phyloP scores from a whole-genome alignment of 805 yeast genomes.

The Ogataea polymorpha region DNA sequence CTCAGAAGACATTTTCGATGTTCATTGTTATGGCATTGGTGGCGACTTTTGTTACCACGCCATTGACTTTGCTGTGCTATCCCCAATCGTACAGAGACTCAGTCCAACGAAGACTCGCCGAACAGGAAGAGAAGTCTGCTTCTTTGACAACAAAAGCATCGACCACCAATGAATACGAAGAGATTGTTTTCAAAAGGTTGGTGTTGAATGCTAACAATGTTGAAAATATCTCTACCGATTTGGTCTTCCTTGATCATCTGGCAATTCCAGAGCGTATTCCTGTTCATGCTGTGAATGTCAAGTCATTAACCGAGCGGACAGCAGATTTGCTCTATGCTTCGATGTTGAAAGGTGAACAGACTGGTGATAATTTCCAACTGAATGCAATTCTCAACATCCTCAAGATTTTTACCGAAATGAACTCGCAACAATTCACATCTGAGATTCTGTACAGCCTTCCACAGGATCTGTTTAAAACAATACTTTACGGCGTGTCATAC shows the following conservation, averaged over 20 bases:
- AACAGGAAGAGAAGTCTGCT: constrained; percentile 19
- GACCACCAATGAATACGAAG: constrained; percentile 23
- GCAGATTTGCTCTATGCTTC: constrained; percentile 70
- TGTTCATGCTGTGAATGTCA: constrained; percentile 52
- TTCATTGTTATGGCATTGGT: constrained; percentile 79
- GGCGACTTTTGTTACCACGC: constrained; percentile 77
- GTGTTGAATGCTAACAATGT: constrained; percentile 26
- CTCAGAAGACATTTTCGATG: constrained; percentile 69
- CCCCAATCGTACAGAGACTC: constrained; percentile 60
- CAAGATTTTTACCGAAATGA: constrained; percentile 32
- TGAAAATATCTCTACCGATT: constrained; percentile 30
- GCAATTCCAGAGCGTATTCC: constrained; percentile 25
- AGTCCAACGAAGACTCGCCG: constrained; percentile 33
- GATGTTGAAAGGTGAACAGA: constrained; percentile 23
- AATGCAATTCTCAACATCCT: constrained; percentile 36
- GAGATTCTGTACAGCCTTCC: constrained; percentile 32
- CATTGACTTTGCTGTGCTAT: constrained; percentile 58
- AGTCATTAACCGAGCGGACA: constrained; percentile 63
- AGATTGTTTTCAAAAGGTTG: constrained; percentile 22
- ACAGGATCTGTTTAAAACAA: constrained; percentile 23
- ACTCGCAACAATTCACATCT: constrained; percentile 29
- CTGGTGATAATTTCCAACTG: constrained; percentile 30
- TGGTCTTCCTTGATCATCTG: constrained; percentile 29
- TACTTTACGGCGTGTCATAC: constrained; percentile 20
- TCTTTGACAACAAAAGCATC: constrained; percentile 31